Conservation (phyloP, 176 grass and related monocot species). For the Musa troglodytarum region DNA sequence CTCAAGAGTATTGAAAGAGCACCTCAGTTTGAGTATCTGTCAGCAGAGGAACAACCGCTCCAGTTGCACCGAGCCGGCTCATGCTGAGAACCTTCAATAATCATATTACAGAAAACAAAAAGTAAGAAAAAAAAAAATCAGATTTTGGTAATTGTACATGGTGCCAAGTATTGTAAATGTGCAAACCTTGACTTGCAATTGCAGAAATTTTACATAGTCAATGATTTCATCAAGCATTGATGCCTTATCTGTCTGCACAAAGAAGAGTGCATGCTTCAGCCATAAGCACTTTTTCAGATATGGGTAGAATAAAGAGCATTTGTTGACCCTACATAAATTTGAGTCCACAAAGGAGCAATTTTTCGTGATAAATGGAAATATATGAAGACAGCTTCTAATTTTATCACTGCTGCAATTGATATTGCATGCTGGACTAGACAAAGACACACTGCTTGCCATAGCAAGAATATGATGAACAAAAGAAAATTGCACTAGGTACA, state of each 20-base stretch:
- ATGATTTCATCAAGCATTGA: constrained; percentile 33
- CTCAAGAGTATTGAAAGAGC: constrained; percentile 1
- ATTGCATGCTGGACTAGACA: neutral
- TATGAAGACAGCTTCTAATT: neutral
- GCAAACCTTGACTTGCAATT: constrained; percentile 28
- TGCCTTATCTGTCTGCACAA: constrained; percentile 25
- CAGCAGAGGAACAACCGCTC: constrained; percentile 76
- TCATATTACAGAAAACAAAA: constrained; percentile 3
- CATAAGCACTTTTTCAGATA: neutral
- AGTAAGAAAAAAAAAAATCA: neutral
- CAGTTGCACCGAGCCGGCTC: constrained; percentile 77
- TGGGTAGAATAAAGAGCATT: neutral
- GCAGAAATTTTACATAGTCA: constrained; percentile 30
- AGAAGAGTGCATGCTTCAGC: neutral
- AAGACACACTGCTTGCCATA: neutral
- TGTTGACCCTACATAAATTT: neutral
- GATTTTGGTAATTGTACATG: neutral
- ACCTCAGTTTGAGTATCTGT: constrained; percentile 68
- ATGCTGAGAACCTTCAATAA: constrained; percentile 75
- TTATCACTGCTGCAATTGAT: neutral
- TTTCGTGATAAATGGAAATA: neutral
- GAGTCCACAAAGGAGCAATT: neutral
- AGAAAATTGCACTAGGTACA: neutral
- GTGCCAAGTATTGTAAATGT: neutral
- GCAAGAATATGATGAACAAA: neutral